These are phyloP conservation scores for Zygosaccharomyces kombuchaensis DNA, from an alignment of 805 yeast genomes.

Conservation along the genomic window DNA sequence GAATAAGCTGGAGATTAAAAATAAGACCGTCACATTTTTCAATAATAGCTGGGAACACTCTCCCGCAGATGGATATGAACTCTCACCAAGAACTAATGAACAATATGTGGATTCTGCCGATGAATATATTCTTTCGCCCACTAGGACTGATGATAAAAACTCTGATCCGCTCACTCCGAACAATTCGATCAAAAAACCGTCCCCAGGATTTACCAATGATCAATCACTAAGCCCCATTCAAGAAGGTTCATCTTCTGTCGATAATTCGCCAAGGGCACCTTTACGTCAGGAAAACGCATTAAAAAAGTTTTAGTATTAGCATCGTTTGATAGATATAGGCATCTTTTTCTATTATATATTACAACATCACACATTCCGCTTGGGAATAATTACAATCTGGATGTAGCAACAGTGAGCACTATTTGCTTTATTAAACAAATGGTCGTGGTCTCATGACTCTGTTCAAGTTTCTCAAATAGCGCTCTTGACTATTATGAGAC, in stretches of 20 bases:
- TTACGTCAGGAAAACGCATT: slow-evolving; percentile 1
- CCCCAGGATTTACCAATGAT: slow-evolving; percentile 22
- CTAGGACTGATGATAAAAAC: slow-evolving; percentile 4
- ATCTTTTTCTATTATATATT: slow-evolving; percentile 2
- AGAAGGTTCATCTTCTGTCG: slow-evolving; percentile 29
- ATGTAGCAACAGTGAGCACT: not conserved
- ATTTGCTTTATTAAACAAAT: not conserved
- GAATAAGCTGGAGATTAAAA: slow-evolving; percentile 35
- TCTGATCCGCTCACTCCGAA: slow-evolving; percentile 18
- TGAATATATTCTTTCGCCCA: slow-evolving; percentile 10
- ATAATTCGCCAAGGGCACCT: slow-evolving; percentile 25
- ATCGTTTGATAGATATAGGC: slow-evolving; percentile 8
- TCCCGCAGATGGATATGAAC: slow-evolving; percentile 5
- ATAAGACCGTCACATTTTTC: slow-evolving; percentile 40
- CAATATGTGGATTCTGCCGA: slow-evolving; percentile 3
- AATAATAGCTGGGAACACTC: slow-evolving; percentile 18
- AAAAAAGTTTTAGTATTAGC: slow-evolving; percentile 5
- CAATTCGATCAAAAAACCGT: slow-evolving; percentile 25
- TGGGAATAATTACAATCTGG: not conserved
- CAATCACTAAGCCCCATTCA: slow-evolving; percentile 33
- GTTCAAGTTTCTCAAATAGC: slow-evolving; percentile 13
- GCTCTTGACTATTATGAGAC: not conserved
- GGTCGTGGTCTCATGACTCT: slow-evolving; percentile 9
- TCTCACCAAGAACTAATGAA: slow-evolving; percentile 6
- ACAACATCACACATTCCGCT: not conserved